A percentile compares a stretch with the other conserved stretches of the same genome.
Conservation (phyloP, 257 asterid species). For the Nicotiana benthamiana region DNA sequence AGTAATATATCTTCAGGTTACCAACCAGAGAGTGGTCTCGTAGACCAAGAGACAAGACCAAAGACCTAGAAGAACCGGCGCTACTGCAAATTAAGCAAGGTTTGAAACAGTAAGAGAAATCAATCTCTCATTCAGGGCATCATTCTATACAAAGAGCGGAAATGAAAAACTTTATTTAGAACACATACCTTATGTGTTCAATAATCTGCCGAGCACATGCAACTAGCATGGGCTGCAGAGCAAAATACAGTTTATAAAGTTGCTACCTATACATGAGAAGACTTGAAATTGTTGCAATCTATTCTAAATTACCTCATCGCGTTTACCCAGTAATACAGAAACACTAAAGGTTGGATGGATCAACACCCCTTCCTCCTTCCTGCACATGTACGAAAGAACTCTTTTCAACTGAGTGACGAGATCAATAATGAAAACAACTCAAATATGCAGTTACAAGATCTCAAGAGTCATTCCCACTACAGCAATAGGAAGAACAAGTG, state of each 20-base stretch:
- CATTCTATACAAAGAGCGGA: not conserved
- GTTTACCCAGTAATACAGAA: slow-evolving; percentile 67
- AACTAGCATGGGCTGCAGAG: slow-evolving; percentile 72
- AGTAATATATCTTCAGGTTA: not conserved
- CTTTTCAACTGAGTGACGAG: not conserved
- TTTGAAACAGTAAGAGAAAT: not conserved
- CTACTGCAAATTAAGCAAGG: slow-evolving; percentile 36
- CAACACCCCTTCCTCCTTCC: slow-evolving; percentile 85
- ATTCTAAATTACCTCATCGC: slow-evolving; percentile 57
- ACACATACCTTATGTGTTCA: slow-evolving; percentile 67
- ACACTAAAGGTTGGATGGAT: slow-evolving; percentile 66
- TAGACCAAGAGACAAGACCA: slow-evolving; percentile 83
- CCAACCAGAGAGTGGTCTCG: slow-evolving; percentile 74
- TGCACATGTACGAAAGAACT: slow-evolving; percentile 15
- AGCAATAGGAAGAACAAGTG: not conserved
- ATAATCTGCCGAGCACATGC: slow-evolving; percentile 86
- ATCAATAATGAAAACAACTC: not conserved
- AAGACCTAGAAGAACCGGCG: slow-evolving; percentile 58
- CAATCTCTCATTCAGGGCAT: not conserved
- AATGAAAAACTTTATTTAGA: not conserved
- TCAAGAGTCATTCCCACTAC: not conserved
- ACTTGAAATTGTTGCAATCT: not conserved
- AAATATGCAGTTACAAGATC: not conserved
- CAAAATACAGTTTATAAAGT: slow-evolving; percentile 11
- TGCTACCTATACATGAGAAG: not conserved